Base-by-base conservation (phyloP, 345 rosid genomes). In the Cardamine resedifolia region DNA sequence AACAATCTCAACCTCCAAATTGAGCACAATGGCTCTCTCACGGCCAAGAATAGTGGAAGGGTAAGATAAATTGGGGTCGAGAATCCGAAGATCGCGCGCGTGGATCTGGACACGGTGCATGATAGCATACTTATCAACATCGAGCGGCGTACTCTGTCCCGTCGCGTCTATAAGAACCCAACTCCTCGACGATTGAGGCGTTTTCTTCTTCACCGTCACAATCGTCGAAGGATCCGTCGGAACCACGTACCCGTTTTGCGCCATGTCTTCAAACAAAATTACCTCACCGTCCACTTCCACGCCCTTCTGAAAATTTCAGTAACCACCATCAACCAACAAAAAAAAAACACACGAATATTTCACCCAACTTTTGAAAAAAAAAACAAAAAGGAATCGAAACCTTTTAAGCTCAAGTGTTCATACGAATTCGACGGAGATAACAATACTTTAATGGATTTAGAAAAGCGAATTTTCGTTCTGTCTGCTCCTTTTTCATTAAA, bases 1-100 rank as follows among this genome's bases (percentile, higher is more conserved):
- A 4, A 19, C 3, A 49, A 38, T 24, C n/a, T 8, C 0, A 0
- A 90, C 99, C 98, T 95, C 99, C 71, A 95, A 81, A 78, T 95
- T 95, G 58, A 95, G 81, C 8, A 95, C 99, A 66, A 95, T 88
- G 77, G 99, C 99, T 33, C 87, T 64, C 73, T 95, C 99, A n/a
- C 99, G 85, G 38, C 97, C 99, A n/a, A 95, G 96, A 75, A 95
- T 92, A 51, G 99, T 82, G 19, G 99, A 92, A 50, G 99, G 99
- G 44, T 92, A 92, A 12, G 98, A 95, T 12, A 92, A 75, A 72
- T 90, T 81, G 1, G 99, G 99, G 73, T 95, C 99, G 57, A 95
- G 88, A 75, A 92, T 90, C 55, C 98, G 86, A 31, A 95, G 96
- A 79, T 95, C 99, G 27, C 98, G 99, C 3, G 99, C 99, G 82